A percentile compares a stretch with the other conserved stretches of the same genome.
Evolutionary conservation across 768 basidiomycete species (phyloP).

Genomic region (Cystofilobasidium ferigula): DNA sequence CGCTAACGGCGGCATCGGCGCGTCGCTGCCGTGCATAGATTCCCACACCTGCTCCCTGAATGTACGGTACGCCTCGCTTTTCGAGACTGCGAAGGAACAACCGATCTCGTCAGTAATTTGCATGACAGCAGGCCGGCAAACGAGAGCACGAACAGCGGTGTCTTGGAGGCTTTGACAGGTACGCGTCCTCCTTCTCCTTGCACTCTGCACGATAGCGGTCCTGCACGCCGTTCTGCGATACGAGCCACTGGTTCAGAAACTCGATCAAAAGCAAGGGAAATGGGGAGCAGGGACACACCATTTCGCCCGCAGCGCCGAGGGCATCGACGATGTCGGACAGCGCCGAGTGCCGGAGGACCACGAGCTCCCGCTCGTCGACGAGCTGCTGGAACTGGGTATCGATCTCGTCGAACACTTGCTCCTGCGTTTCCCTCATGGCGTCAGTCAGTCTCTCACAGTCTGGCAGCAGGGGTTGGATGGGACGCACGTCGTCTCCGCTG

Average conservation of each 20-base stretch:
- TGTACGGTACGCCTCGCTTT: background rate
- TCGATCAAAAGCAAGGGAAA: background rate
- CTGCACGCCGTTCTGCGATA: background rate
- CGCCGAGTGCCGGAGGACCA: background rate
- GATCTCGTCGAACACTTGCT: background rate
- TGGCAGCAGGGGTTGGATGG: background rate
- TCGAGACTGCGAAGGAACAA: background rate
- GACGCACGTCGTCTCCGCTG: background rate
- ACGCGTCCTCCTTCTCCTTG: background rate
- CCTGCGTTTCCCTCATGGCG: background rate
- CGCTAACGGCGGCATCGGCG: constrained; percentile 2
- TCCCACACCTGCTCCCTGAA: constrained; percentile 7
- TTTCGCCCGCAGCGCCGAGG: background rate
- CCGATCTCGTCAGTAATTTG: background rate
- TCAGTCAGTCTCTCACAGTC: background rate
- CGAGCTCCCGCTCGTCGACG: background rate
- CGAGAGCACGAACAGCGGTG: background rate
- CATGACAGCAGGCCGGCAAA: background rate
- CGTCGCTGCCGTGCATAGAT: background rate
- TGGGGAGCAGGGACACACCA: background rate
- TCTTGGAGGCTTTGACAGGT: background rate
- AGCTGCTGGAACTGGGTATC: background rate
- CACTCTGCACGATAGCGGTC: background rate
- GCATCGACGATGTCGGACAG: background rate
- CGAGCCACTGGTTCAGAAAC: background rate